phyloP scores from a whole-genome alignment of 2,329 filamentous ascomycete genomes.

The Apiospora arundinis region DNA sequence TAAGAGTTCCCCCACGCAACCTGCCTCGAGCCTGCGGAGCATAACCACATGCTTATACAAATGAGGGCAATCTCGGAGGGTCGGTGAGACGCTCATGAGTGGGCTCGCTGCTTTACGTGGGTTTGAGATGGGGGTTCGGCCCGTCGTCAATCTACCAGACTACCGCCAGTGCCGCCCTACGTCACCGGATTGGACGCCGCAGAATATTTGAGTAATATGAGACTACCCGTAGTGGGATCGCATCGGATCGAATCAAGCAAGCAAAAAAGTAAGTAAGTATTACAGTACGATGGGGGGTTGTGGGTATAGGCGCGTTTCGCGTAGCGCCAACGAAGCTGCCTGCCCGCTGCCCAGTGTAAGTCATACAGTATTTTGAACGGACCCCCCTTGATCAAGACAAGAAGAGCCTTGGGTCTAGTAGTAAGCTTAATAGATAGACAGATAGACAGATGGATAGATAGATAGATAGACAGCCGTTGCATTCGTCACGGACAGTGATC shows the following conservation, averaged over 20 bases:
- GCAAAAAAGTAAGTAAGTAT: not conserved
- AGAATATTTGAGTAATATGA: not conserved
- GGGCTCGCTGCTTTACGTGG: slow-evolving; percentile 2
- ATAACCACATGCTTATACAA: not conserved
- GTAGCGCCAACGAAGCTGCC: not conserved
- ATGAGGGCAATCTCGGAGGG: not conserved
- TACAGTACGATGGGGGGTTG: not conserved
- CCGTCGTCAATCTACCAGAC: not conserved
- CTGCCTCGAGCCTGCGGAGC: not conserved
- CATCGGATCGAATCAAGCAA: not conserved
- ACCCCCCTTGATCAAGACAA: not conserved
- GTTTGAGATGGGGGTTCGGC: not conserved
- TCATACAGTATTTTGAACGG: not conserved
- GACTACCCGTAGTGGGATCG: not conserved
- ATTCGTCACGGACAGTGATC: not conserved
- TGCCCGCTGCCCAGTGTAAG: not conserved
- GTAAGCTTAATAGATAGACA: too few species aligned
- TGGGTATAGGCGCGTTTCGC: not conserved
- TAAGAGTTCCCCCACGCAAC: not conserved
- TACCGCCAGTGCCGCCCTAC: not conserved
- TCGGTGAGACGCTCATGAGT: not conserved
- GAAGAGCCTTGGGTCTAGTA: too few species aligned
- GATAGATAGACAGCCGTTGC: too few species aligned
- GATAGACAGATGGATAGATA: too few species aligned
- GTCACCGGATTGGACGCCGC: slow-evolving; percentile 3